These are phyloP conservation scores for Baudoinia panamericana DNA, from an alignment of 495 filamentous ascomycete species.

Conservation along the genomic window DNA sequence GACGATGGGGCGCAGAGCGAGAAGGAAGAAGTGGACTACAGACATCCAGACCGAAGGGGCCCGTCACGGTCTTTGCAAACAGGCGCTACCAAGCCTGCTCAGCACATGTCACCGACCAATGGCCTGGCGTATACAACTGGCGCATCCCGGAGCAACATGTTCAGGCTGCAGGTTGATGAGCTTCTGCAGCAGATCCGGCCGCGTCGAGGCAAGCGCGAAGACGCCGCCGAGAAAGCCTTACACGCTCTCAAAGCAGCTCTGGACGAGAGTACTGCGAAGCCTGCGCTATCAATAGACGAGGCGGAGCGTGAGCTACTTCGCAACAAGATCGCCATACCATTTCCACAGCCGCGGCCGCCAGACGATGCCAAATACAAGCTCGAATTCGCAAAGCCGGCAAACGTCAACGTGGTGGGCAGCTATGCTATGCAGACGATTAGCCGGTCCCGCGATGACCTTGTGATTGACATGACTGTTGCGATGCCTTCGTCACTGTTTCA, in stretches of 20 bases:
- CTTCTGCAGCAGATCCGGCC: slow-evolving; percentile 55
- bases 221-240: slow-evolving; percentile 52
- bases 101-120: too few relatives aligned
- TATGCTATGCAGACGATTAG: slow-evolving; percentile 65
- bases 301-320: slow-evolving; percentile 55
- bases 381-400: slow-evolving; percentile 57
- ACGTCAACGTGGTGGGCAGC: slow-evolving; percentile 79
- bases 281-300: slow-evolving; percentile 44
- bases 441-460: slow-evolving; percentile 42
- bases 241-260: slow-evolving; percentile 62
- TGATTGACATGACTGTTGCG: slow-evolving; percentile 69
- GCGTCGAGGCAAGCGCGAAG: slow-evolving; percentile 52
- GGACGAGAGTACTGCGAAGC: slow-evolving; percentile 47
- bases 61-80: too few relatives aligned
- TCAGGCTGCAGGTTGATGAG: slow-evolving; percentile 81
- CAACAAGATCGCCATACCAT: slow-evolving; percentile 60
- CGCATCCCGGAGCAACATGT: slow-evolving; percentile 55
- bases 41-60: neutral
- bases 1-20: neutral
- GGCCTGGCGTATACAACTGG: slow-evolving; percentile 5
- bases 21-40: neutral
- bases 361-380: slow-evolving; percentile 68
- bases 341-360: slow-evolving; percentile 60
- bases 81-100: too few relatives aligned
- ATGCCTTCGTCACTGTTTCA: slow-evolving; percentile 75